These are phyloP conservation scores for Colletotrichum eleusines DNA, from an alignment of 2,329 filamentous ascomycete genomes.

Conservation along the genomic window DNA sequence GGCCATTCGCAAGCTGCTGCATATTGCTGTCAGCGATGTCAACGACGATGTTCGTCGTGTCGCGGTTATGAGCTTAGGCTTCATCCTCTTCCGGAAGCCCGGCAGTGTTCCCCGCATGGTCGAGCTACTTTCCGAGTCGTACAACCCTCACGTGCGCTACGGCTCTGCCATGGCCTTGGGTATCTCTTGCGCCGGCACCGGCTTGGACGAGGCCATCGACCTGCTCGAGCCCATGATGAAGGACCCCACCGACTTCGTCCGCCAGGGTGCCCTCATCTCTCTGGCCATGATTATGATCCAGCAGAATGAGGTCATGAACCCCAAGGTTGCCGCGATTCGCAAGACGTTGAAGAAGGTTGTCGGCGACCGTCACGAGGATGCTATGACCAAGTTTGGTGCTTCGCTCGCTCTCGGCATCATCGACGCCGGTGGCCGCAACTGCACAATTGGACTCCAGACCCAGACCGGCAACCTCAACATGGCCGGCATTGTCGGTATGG, in stretches of 20 bases:
- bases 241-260: conserved; percentile 97
- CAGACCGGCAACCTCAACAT: conserved; percentile 99
- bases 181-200: conserved; percentile 97
- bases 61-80: conserved; percentile 97
- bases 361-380: conserved; percentile 94
- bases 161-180: conserved; percentile 98
- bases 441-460: conserved; percentile 96
- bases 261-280: conserved; percentile 94
- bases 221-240: conserved; percentile 99
- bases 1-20: conserved; percentile 93
- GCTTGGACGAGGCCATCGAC: conserved; percentile 95
- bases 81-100: conserved; percentile 98
- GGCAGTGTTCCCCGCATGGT: conserved; percentile 98
- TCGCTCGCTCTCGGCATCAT: conserved; percentile 96
- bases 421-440: conserved; percentile 97
- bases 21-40: conserved; percentile 97
- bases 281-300: conserved; percentile 99
- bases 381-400: conserved; percentile 99
- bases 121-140: conserved; percentile 96
- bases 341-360: conserved; percentile 96
- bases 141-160: conserved; percentile 98
- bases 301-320: conserved; percentile 98
- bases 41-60: conserved; percentile 97
- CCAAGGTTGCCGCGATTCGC: conserved; percentile 90
- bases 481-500: conserved; percentile 97